Conservation (phyloP, 1,139 yeast genomes). For the Eremothecium cymbalariae region DNA sequence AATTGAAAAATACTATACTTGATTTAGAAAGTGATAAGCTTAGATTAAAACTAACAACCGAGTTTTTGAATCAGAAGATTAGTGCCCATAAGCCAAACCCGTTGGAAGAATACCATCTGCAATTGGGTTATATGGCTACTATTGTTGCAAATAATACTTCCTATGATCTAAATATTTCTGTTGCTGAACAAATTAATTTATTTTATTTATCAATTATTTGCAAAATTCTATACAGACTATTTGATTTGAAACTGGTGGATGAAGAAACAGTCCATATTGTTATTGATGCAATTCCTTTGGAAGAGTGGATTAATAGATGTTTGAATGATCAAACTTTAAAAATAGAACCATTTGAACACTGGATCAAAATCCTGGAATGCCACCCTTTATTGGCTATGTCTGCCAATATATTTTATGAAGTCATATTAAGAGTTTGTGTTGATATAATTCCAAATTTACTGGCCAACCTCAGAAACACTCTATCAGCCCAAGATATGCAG, state of each 20-base stretch:
- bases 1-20: conserved; percentile 38
- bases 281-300: conserved; percentile 1
- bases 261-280: not conserved
- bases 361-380: conserved; percentile 5
- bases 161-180: not conserved
- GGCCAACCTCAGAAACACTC: not conserved
- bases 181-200: not conserved
- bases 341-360: not conserved
- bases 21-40: conserved; percentile 2
- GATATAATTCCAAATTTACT: conserved; percentile 1
- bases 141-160: not conserved
- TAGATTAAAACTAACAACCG: conserved; percentile 3
- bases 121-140: not conserved
- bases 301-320: conserved; percentile 2
- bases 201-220: not conserved
- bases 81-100: conserved; percentile 2
- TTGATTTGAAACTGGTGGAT: not conserved
- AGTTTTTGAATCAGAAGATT: conserved; percentile 1
- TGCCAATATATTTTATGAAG: conserved; percentile 3
- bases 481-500: conserved; percentile 3
- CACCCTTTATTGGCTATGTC: conserved; percentile 7
- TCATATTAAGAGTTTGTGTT: not conserved
- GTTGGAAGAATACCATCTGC: conserved; percentile 1
- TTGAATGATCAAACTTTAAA: conserved; percentile 1
- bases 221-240: not conserved